Conservation (phyloP, 768 basidiomycete genomes). For the Fomitopsis serialis region DNA sequence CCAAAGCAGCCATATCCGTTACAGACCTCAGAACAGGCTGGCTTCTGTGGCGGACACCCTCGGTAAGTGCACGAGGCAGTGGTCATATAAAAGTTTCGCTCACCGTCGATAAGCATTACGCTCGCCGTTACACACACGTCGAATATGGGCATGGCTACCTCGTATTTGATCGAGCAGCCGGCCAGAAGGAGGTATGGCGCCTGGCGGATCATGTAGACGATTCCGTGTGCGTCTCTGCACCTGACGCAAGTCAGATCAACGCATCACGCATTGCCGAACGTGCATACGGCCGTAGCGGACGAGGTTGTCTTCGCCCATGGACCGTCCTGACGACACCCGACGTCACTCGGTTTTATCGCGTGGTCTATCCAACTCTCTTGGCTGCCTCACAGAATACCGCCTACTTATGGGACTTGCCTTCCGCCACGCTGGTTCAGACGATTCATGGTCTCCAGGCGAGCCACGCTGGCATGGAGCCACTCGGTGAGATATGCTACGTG, state of each 20-base stretch:
- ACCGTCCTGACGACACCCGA: constrained; percentile 46
- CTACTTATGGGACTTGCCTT: constrained; percentile 60
- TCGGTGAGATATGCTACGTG: constrained; percentile 53
- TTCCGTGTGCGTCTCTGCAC: not conserved
- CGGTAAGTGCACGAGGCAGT: constrained; percentile 30
- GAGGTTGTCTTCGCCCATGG: constrained; percentile 61
- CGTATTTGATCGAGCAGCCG: constrained; percentile 58
- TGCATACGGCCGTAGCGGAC: constrained; percentile 10
- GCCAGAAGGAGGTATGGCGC: constrained; percentile 70
- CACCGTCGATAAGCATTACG: constrained; percentile 34
- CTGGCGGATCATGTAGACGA: constrained; percentile 17
- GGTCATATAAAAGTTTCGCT: no score
- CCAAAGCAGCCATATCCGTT: constrained; percentile 43
- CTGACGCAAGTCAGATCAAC: constrained; percentile 23
- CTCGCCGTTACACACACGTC: constrained; percentile 55
- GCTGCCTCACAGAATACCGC: constrained; percentile 39
- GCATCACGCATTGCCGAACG: constrained; percentile 19
- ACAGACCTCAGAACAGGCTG: constrained; percentile 43
- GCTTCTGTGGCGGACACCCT: constrained; percentile 58
- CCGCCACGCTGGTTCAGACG: constrained; percentile 41
- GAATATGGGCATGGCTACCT: constrained; percentile 72
- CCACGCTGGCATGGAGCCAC: constrained; percentile 3
- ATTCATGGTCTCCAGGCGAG: constrained; percentile 35
- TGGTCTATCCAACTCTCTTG: constrained; percentile 62
- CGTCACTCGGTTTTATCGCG: constrained; percentile 46